Base-by-base conservation (phyloP, 2,329 filamentous ascomycete genomes). In the Teratosphaeria pseudoeucalypti region DNA sequence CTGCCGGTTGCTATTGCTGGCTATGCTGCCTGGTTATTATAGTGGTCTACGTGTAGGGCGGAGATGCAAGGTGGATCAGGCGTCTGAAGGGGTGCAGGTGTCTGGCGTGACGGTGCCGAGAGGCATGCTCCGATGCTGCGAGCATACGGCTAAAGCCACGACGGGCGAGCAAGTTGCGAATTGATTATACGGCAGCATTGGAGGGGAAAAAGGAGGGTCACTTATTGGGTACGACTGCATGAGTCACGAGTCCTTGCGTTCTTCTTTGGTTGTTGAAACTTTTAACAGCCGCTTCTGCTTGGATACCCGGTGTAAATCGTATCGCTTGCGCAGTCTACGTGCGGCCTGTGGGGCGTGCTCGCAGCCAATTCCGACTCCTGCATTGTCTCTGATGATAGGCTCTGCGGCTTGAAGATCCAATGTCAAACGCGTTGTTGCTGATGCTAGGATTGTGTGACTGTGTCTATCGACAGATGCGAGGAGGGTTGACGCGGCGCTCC, bases 1-100 rank as follows among this genome's bases (percentile, higher is more conserved):
- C 66, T 71, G 3, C 68, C 78, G 58, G 69, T 71, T 3, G 67
- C 74, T 34, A 68, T 73, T 57, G 73, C 76, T 6, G 60, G 71
- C 2, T 74, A 72, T 49, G 67, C 69, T n/a, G 63, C 72, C 49
- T 69, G 67, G 59, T 68, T 68, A 58, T 65, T 71, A 59, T 71
- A 63, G 43, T 49, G 9, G 16, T 7, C 19, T 2, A 23, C 11
- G 16, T n/a, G n/a, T 11, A 49, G 5, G 43, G 16, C 9, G 4
- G 19, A 49, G 37, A 11, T 39, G 37, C 37, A 39, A 4, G 37
- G 37, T 39, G 37, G 11, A 39, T 39, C 3, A 39, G 37, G 37
- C 2, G 37, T 12, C 16, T 16, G 37, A 6, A 12, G 1, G 4
- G 16, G 12, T 5, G 29, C 7, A 32, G 29, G 29, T 32, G 29